Evolutionary conservation across 2,329 filamentous ascomycete species (phyloP).

Genomic region (Coniochaeta pulveracea): DNA sequence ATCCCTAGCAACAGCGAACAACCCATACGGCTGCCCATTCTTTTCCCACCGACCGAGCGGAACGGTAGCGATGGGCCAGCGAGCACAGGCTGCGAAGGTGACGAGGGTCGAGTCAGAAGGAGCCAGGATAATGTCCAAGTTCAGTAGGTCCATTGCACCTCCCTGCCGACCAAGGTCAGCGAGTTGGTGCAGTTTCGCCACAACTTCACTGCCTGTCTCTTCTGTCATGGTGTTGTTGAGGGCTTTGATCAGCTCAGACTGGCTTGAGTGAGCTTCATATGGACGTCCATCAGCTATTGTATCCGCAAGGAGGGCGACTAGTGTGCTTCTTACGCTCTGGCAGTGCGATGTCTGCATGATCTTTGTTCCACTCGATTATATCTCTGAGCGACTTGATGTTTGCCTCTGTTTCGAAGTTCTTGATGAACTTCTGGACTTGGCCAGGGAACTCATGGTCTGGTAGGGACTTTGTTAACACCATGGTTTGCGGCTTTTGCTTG

Average conservation of each 20-base stretch:
- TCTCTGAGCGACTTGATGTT: conserved; percentile 9
- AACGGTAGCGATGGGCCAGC: conserved; percentile 16
- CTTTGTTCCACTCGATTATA: conserved; percentile 14
- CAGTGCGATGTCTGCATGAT: conserved; percentile 9
- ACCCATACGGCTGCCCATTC: conserved; percentile 15
- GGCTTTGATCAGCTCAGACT: conserved; percentile 8
- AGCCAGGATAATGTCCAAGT: conserved; percentile 11
- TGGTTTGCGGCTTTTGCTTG: no score
- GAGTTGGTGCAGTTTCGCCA: conserved; percentile 5
- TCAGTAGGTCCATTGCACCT: conserved; percentile 5
- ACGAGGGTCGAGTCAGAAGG: conserved; percentile 11
- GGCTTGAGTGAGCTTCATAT: conserved; percentile 7
- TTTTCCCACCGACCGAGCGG: conserved; percentile 12
- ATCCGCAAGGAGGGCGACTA: no score
- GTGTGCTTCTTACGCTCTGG: conserved; percentile 9
- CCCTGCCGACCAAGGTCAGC: conserved; percentile 8
- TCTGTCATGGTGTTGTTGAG: conserved; percentile 7
- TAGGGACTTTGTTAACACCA: no score
- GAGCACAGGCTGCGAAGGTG: conserved; percentile 11
- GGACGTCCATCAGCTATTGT: neutral
- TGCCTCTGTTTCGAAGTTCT: conserved; percentile 8
- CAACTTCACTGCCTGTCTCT: conserved; percentile 6
- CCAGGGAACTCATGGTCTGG: conserved; percentile 8
- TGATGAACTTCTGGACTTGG: conserved; percentile 7
- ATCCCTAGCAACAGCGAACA: conserved; percentile 14